Conservation (phyloP, 1,284 basidiomycete species). For the Austroboletus niveus region DNA sequence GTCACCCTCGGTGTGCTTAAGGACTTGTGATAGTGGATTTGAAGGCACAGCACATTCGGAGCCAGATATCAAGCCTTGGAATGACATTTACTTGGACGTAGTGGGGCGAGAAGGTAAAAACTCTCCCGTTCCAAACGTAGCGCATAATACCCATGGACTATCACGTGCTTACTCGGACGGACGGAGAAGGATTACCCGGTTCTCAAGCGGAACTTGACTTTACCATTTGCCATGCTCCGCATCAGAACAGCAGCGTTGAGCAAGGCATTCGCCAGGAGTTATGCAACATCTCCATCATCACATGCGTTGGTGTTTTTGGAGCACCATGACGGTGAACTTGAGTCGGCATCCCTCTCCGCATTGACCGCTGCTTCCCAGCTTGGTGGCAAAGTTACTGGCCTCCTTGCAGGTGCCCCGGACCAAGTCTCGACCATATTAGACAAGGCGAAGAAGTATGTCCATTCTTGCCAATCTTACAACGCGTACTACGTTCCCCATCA, state of each 20-base stretch:
- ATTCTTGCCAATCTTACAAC: background rate
- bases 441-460: conserved; percentile 73
- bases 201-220: background rate
- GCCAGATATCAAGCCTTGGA: conserved; percentile 83
- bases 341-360: conserved; percentile 85
- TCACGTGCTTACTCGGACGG: conserved; percentile 14
- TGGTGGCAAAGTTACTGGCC: conserved; percentile 85
- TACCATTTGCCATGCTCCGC: conserved; percentile 37
- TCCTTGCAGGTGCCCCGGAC: conserved; percentile 76
- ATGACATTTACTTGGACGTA: conserved; percentile 47
- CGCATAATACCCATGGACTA: background rate
- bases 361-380: conserved; percentile 86
- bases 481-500: conserved; percentile 5
- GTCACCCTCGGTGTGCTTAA: conserved; percentile 91
- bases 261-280: conserved; percentile 42
- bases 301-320: conserved; percentile 87
- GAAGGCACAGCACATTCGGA: conserved; percentile 85
- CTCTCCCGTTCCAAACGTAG: too few species aligned
- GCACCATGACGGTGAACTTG: conserved; percentile 81
- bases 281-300: conserved; percentile 55
- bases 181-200: background rate
- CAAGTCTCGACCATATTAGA: conserved; percentile 71
- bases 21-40: conserved; percentile 87
- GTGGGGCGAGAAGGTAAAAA: background rate
- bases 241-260: conserved; percentile 24